A percentile compares a stretch with the other conserved stretches of the same genome.
phyloP scores from a whole-genome alignment of 2,329 filamentous ascomycete species.

The Chlorencoelia australis region DNA sequence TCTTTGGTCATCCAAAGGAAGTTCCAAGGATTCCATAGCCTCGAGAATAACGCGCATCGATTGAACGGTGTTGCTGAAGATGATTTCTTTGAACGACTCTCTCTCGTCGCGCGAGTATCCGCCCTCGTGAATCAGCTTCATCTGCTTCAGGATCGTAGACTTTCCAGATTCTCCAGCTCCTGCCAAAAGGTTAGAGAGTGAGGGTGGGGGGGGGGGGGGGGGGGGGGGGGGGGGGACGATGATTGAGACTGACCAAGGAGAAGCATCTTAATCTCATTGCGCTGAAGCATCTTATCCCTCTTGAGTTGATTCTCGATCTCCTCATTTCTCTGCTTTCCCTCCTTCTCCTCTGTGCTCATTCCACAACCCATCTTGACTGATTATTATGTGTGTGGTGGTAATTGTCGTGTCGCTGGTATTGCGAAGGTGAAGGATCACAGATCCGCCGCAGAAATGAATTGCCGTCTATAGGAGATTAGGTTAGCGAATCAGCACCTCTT shows the following conservation, averaged over 20 bases:
- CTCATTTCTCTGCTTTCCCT: constrained; percentile 99
- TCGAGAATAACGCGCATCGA: constrained; percentile 87
- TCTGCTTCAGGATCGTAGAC: constrained; percentile 90
- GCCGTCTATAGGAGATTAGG: constrained; percentile 38
- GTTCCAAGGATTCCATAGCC: constrained; percentile 78
- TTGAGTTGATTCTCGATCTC: constrained; percentile 99
- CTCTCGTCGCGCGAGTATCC: constrained; percentile 96
- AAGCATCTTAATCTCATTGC: constrained; percentile 99
- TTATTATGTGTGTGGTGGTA: constrained; percentile 7
- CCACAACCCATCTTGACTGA: constrained; percentile 90
- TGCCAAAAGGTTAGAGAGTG: constrained; percentile 10
- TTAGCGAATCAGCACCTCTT: too few relatives aligned
- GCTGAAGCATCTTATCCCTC: constrained; percentile 96
- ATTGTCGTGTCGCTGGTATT: constrained; percentile 1
- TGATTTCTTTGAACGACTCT: constrained; percentile 88
- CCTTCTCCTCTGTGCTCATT: constrained; percentile 99
- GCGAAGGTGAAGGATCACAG: constrained; percentile 4
- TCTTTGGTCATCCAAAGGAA: constrained; percentile 61
- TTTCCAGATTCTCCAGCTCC: constrained; percentile 91
- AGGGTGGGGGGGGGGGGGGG: constrained; percentile 1
- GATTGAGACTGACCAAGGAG: constrained; percentile 67
- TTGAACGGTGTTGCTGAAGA: constrained; percentile 90
- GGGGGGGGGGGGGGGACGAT: not conserved
- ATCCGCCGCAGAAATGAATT: constrained; percentile 41
- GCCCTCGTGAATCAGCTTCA: constrained; percentile 99